phyloP scores from a whole-genome alignment of 345 rosid species.

The Sisymbrium irio region DNA sequence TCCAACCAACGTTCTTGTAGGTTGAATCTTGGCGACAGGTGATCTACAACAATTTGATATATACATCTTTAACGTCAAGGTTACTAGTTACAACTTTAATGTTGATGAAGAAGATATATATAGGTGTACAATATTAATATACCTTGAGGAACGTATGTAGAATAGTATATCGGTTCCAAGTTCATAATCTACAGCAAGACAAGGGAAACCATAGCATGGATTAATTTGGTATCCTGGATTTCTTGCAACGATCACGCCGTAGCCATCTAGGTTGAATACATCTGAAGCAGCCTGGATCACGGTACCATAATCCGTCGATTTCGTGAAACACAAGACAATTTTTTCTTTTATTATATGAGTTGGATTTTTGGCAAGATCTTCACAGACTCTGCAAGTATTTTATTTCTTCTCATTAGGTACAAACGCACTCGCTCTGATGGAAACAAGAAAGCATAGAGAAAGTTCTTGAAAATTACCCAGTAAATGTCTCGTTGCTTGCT shows the following conservation, averaged over 20 bases:
- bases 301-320: conserved; percentile 14
- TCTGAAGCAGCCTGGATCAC: conserved; percentile 35
- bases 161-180: conserved; percentile 60
- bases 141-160: conserved; percentile 55
- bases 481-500: conserved; percentile 20
- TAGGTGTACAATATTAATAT: too few species aligned
- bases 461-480: conserved; percentile 7
- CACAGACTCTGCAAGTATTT: conserved; percentile 20
- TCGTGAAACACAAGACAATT: conserved; percentile 60
- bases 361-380: conserved; percentile 15
- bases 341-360: conserved; percentile 42
- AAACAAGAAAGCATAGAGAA: background rate
- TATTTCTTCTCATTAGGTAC: background rate
- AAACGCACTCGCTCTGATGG: background rate
- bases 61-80: background rate
- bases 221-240: conserved; percentile 44
- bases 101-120: background rate
- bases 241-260: conserved; percentile 58
- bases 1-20: conserved; percentile 42
- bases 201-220: conserved; percentile 51
- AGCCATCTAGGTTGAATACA: conserved; percentile 46
- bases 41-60: conserved; percentile 12
- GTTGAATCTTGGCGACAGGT: conserved; percentile 11
- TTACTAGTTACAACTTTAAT: background rate
- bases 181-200: conserved; percentile 62